Conservation (phyloP, 2,329 filamentous ascomycete genomes). For the Phaeosphaeriaceae sp. region DNA sequence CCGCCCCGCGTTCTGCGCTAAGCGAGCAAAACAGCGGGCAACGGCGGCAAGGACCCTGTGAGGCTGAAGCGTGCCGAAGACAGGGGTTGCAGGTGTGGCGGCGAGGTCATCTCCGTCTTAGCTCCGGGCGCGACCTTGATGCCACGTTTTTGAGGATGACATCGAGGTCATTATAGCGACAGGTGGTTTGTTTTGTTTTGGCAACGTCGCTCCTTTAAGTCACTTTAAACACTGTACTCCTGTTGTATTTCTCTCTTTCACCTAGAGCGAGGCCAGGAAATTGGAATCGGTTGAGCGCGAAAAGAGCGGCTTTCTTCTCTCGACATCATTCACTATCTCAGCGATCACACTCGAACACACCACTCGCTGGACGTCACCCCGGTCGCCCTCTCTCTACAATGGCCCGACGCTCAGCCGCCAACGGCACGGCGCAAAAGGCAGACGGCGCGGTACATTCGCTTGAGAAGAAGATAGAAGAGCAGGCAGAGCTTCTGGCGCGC, state of each 20-base stretch:
- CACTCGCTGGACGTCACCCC: neutral
- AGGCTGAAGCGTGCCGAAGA: neutral
- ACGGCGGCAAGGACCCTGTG: neutral
- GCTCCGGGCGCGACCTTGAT: constrained; percentile 32
- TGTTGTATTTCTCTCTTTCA: neutral
- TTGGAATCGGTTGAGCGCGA: neutral
- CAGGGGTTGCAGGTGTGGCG: neutral
- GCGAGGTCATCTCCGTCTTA: constrained; percentile 28
- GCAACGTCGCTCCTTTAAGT: neutral
- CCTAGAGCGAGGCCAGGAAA: neutral
- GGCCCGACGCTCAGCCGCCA: constrained; percentile 11
- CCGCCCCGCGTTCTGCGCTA: neutral
- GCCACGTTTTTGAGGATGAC: constrained; percentile 37
- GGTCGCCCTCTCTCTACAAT: neutral
- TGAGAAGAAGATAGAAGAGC: constrained; percentile 40
- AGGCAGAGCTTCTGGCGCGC: constrained; percentile 39
- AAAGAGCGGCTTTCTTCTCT: neutral
- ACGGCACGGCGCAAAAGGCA: constrained; percentile 28
- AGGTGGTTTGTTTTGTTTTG: neutral
- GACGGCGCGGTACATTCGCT: constrained; percentile 36
- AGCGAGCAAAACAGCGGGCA: neutral
- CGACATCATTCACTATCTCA: neutral
- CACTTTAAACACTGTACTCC: neutral
- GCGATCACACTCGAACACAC: neutral
- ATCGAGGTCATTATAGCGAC: neutral